Base-by-base conservation (phyloP, 306 rosid species). In the Morella rubra region DNA sequence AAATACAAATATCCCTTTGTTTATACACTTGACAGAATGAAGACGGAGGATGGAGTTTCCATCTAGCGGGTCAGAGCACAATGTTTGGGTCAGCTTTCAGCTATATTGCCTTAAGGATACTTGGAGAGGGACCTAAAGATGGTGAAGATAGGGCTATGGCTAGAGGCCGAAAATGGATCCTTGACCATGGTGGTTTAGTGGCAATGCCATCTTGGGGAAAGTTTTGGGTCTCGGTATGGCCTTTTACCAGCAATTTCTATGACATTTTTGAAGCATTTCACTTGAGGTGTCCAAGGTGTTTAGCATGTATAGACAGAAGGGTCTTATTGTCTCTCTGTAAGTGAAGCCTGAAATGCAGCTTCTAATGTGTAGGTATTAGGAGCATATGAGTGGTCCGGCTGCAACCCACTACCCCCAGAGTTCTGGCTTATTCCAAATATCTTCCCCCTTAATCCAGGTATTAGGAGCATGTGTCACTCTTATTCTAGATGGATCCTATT, bases 21-120 rank as follows among this genome's bases (percentile, higher is more conserved):
- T 24, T 62, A 1, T n/a, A 0, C 12, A 11, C 18, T 32, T 51
- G 12, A 78, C 76, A 90, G 96, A 88, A 90, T 66, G 86, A 88
- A 80, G 96, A 90, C 79, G 93, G 96, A 27, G 93, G 93, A 0
- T 90, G 96, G 96, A 92, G 96, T 47, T 81, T 90, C 41, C 96
- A 90, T 71, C 83, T 88, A 49, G 96, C 85, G 69, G 90, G 91
- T 41, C 72, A 79, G 12, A 88, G 96, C 87, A 86, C 96, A 18
- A 88, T 90, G 91, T 90, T 90, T 72, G 93, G 96, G 44, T 75
- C 93, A 4, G 90, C 79, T 9, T 60, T 88, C 44, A 88, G 87
- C 76, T 90, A 88, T 58, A 69, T 90, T 64, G 85, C 89, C 19
- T 64, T 88, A 22, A 86, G 96, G 73, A 60, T 90, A 65, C 96